A percentile compares a stretch with the other conserved stretches of the same genome.
Evolutionary conservation across 495 filamentous ascomycete genomes (phyloP).

Genomic region (Lasiosphaeria ovina): DNA sequence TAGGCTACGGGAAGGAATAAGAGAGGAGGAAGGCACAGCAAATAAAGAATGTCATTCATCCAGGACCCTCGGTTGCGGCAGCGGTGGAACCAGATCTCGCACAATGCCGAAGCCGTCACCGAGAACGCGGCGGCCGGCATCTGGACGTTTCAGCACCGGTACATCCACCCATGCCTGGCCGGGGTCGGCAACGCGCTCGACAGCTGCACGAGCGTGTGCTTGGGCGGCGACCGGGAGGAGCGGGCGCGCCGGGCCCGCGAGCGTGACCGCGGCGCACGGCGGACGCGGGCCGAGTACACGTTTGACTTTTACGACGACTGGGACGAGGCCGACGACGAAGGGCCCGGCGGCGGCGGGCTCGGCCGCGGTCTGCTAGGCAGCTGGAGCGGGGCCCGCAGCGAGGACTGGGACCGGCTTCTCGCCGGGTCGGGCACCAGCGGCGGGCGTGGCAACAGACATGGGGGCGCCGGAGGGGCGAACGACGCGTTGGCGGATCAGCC

Average conservation of each 20-base stretch:
- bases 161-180: conserved; percentile 76
- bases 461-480: conserved; percentile 22
- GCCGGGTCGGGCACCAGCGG: conserved; percentile 65
- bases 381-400: conserved; percentile 63
- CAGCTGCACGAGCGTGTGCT: conserved; percentile 68
- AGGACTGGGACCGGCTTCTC: conserved; percentile 84
- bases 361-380: conserved; percentile 60
- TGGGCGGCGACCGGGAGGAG: conserved; percentile 66
- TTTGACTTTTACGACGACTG: conserved; percentile 99
- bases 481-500: conserved; percentile 61
- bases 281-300: conserved; percentile 71
- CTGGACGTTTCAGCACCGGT: conserved; percentile 82
- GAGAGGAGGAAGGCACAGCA: neutral
- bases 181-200: conserved; percentile 64
- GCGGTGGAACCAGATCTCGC: conserved; percentile 87
- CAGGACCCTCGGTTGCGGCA: conserved; percentile 92
- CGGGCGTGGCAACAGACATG: conserved; percentile 21
- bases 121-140: conserved; percentile 85
- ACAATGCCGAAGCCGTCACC: conserved; percentile 88
- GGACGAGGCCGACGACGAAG: conserved; percentile 62
- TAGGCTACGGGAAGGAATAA: neutral
- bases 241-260: conserved; percentile 63
- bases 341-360: conserved; percentile 18
- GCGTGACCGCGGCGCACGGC: conserved; percentile 46
- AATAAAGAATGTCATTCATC: conserved; percentile 51